These are phyloP conservation scores for Aspergillus latus DNA, from an alignment of 2,329 filamentous ascomycete genomes.

Conservation along the genomic window DNA sequence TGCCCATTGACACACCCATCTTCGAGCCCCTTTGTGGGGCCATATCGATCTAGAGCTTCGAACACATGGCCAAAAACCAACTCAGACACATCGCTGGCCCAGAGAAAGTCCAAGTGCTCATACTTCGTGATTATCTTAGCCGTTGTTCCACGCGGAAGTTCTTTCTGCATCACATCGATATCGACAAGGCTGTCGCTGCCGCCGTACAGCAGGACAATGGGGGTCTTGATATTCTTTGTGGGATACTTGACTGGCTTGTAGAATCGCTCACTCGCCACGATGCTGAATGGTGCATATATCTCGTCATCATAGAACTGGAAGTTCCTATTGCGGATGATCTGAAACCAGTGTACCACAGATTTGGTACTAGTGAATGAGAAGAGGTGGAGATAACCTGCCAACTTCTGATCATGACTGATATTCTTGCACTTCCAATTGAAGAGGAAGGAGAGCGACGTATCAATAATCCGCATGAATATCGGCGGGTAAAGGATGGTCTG, in stretches of 20 bases:
- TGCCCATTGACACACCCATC: conserved; percentile 3
- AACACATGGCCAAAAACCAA: conserved; percentile 91
- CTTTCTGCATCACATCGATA: conserved; percentile 86
- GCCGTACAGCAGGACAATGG: conserved; percentile 89
- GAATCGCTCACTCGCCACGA: conserved; percentile 73
- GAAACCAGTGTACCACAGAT: conserved; percentile 98
- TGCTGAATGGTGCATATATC: conserved; percentile 71
- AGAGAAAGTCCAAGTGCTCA: conserved; percentile 95
- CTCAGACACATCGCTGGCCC: conserved; percentile 80
- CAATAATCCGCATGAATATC: conserved; percentile 85
- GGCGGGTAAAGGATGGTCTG: conserved; percentile 93
- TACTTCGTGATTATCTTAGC: conserved; percentile 88
- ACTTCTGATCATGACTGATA: conserved; percentile 81
- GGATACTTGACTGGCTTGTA: conserved; percentile 97
- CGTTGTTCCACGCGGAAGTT: conserved; percentile 79
- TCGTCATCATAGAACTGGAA: conserved; percentile 99
- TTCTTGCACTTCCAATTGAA: conserved; percentile 89
- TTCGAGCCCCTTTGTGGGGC: conserved; percentile 8
- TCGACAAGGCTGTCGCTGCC: conserved; percentile 92
- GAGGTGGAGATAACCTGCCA: conserved; percentile 91
- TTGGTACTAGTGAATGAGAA: conserved; percentile 98
- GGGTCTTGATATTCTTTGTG: conserved; percentile 94
- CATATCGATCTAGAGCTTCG: conserved; percentile 73
- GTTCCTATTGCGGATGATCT: conserved; percentile 92
- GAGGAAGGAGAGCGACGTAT: conserved; percentile 74